Evolutionary conservation across 2,329 filamentous ascomycete species (phyloP).

Genomic region (Aspergillus pseudoglaucus): DNA sequence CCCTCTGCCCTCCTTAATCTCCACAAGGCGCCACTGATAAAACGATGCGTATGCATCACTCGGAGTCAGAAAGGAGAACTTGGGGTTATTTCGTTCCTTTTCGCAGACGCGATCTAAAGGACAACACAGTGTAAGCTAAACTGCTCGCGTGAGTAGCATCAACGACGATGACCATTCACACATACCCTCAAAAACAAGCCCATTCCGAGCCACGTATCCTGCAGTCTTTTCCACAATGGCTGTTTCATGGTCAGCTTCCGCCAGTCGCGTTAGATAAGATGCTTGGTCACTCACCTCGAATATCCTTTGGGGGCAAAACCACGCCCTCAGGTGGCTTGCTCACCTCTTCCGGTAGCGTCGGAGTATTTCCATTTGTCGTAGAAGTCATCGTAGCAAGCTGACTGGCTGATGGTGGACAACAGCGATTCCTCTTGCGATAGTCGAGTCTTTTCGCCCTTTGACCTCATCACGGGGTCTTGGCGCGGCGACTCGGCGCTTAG

Average conservation of each 20-base stretch:
- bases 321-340: constrained; percentile 75
- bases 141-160: background rate
- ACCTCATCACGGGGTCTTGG: constrained; percentile 1
- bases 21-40: constrained; percentile 83
- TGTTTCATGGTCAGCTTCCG: constrained; percentile 26
- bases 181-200: constrained; percentile 59
- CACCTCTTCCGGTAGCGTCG: constrained; percentile 48
- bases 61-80: constrained; percentile 78
- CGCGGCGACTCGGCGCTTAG: constrained; percentile 6
- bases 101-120: constrained; percentile 66
- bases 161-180: background rate
- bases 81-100: constrained; percentile 77
- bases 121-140: background rate
- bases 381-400: constrained; percentile 31
- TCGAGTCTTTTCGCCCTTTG: background rate
- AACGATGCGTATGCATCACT: constrained; percentile 80
- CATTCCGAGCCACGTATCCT: constrained; percentile 72
- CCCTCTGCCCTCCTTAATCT: constrained; percentile 78
- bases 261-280: background rate
- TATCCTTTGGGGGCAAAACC: constrained; percentile 77
- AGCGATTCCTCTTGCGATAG: background rate
- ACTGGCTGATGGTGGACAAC: background rate
- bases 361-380: constrained; percentile 33
- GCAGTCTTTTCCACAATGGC: constrained; percentile 87
- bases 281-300: constrained; percentile 52